Evolutionary conservation across 2,329 filamentous ascomycete genomes (phyloP).

Genomic region (Fusarium cyanostomum): DNA sequence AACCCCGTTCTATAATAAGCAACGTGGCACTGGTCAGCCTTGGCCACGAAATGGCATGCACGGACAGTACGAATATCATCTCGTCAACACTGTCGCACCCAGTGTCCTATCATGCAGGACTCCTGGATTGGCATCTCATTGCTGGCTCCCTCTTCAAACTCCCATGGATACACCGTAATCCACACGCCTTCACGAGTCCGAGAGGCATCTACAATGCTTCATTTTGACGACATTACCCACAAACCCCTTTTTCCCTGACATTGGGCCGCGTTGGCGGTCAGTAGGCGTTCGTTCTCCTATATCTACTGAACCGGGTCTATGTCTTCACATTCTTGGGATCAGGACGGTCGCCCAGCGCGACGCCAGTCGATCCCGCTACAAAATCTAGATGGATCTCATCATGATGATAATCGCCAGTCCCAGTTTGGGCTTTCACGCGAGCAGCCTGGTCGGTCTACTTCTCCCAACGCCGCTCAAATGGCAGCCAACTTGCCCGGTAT

Average conservation of each 20-base stretch:
- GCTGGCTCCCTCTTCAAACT: conserved; percentile 29
- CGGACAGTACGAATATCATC: conserved; percentile 29
- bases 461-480: conserved; percentile 28
- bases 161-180: conserved; percentile 24
- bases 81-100: conserved; percentile 22
- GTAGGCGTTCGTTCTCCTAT: conserved; percentile 17
- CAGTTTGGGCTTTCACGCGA: conserved; percentile 18
- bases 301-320: conserved; percentile 35
- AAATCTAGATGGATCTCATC: conserved; percentile 57
- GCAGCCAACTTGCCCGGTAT: conserved; percentile 53
- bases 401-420: conserved; percentile 18
- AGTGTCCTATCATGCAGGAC: conserved; percentile 28
- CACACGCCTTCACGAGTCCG: conserved; percentile 9
- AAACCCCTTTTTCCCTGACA: conserved; percentile 29
- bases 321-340: conserved; percentile 44
- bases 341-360: conserved; percentile 40
- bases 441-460: conserved; percentile 13
- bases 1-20: conserved; percentile 39
- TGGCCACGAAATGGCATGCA: conserved; percentile 1
- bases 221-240: conserved; percentile 9
- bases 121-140: conserved; percentile 34
- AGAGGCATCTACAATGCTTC: conserved; percentile 35
- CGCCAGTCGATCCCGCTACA: conserved; percentile 74
- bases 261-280: conserved; percentile 37
- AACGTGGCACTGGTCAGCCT: conserved; percentile 9